These are phyloP conservation scores for Talaromyces stipitatus DNA, from an alignment of 495 filamentous ascomycete genomes.

Conservation along the genomic window DNA sequence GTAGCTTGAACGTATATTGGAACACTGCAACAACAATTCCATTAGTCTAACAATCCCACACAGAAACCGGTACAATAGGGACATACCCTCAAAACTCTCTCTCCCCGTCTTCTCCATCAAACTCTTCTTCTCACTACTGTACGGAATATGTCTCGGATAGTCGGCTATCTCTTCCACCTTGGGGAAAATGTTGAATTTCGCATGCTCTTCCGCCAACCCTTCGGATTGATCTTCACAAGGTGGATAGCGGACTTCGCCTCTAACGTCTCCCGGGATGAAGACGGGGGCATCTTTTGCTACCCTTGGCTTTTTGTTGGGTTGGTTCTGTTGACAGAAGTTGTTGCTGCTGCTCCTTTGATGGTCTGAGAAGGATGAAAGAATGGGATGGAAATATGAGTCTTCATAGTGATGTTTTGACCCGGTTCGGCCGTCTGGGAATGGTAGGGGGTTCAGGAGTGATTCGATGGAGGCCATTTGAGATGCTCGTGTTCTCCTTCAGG, in stretches of 20 bases:
- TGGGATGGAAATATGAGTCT: not conserved
- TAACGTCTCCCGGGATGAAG: constrained; percentile 48
- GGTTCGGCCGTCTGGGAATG: constrained; percentile 1
- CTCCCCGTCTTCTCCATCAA: constrained; percentile 79
- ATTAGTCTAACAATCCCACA: not conserved
- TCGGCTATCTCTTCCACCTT: constrained; percentile 55
- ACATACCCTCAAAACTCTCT: constrained; percentile 77
- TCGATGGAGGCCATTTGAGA: constrained; percentile 23
- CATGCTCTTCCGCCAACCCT: constrained; percentile 44
- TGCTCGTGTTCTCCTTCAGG: not conserved
- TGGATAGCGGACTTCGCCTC: constrained; percentile 57
- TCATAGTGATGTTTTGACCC: not conserved
- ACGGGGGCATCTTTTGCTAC: constrained; percentile 52
- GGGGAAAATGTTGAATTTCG: constrained; percentile 56
- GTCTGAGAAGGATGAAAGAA: not conserved
- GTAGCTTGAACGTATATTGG: constrained; percentile 78
- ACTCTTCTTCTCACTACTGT: constrained; percentile 84
- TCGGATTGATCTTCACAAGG: constrained; percentile 58
- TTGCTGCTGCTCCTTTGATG: not conserved
- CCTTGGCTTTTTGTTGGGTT: constrained; percentile 34
- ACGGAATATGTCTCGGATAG: constrained; percentile 75
- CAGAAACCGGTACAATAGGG: not conserved
- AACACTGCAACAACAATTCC: constrained; percentile 54
- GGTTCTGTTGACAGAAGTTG: not conserved
- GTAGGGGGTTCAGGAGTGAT: constrained; percentile 23